Base-by-base conservation (phyloP, 129 eudicot species). In the Helianthus tuberosus region DNA sequence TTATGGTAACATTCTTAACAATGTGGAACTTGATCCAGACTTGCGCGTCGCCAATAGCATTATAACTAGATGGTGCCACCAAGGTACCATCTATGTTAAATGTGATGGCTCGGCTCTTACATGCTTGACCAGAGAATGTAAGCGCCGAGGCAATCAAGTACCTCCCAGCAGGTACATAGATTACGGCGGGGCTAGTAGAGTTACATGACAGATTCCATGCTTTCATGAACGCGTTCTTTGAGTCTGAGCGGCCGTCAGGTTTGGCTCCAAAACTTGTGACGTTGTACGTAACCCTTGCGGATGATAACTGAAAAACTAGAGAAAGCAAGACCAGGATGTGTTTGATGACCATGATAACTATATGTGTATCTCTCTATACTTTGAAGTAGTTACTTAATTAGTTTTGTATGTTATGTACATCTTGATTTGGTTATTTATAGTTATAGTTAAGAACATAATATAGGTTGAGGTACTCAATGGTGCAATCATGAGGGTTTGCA, bases 1-100 rank as follows among this genome's bases (percentile, higher is more conserved):
- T 48, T 27, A 88, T 80, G 5, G 94, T 76, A 63, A 88, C 81
- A 79, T 86, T 79, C 67, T 77, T 77, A 58, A 83, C 90, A 11
- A 68, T n/a, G 12, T 80, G 58, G 17, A 88, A 88, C 73, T 72
- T 80, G 41, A 88, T 60, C 90, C 94, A 85, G 6, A 44, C 84
- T 8, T 71, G 77, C 1, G 76, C n/a, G 1, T 68, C 79, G 29
- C 88, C 89, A 12, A 85, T 77, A 11, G 64, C 81, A 69, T 77
- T 44, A 27, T 69, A 77, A 38, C 51, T 48, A 36, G 81, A 69
- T 3, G 81, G 81, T 16, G 77, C 81, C 44, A 77, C 65, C 44
- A 77, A 53, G 36, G 71, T 77, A 11, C 81, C 81, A 36, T 3
- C 43, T 35, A 77, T 70, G 64, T 58, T 61, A 13, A 77, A 15